These are phyloP conservation scores for Hypericum androsaemum DNA, from an alignment of 345 rosid species.

Conservation along the genomic window DNA sequence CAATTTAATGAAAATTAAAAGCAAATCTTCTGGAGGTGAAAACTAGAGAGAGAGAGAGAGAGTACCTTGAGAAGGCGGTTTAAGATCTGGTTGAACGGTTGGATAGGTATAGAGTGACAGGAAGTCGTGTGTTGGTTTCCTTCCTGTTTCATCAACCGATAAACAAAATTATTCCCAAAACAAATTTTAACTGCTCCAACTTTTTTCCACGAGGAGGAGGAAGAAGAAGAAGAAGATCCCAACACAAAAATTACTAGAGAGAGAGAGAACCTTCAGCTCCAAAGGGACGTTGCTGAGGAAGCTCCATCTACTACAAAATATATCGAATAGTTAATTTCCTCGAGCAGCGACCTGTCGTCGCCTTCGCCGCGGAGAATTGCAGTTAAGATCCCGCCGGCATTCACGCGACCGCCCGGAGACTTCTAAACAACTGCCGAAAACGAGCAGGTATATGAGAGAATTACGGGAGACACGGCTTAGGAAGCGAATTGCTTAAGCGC, in stretches of 20 bases:
- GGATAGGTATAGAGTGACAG: conserved; percentile 81
- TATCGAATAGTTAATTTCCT: not conserved
- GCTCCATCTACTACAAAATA: conserved; percentile 52
- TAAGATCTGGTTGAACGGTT: conserved; percentile 48
- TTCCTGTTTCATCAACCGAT: conserved; percentile 44
- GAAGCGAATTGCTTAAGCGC: conserved; percentile 23
- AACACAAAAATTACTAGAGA: not conserved
- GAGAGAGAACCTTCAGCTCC: conserved; percentile 52
- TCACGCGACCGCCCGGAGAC: no score
- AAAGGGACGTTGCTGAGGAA: conserved; percentile 64
- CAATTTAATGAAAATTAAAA: not conserved
- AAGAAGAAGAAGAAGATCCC: not conserved
- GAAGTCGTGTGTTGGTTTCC: conserved; percentile 82
- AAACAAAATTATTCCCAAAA: not conserved
- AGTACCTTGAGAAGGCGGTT: conserved; percentile 59
- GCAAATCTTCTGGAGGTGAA: not conserved
- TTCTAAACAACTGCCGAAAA: no score
- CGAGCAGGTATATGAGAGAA: not conserved
- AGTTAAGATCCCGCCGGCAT: not conserved
- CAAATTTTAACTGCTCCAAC: not conserved
- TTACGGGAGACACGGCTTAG: conserved; percentile 21
- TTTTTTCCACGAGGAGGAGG: not conserved
- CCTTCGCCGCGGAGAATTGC: not conserved
- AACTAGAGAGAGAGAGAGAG: not conserved
- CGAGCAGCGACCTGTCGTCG: no score